Base-by-base conservation (phyloP, 345 rosid species). In the Brassica rapa region DNA sequence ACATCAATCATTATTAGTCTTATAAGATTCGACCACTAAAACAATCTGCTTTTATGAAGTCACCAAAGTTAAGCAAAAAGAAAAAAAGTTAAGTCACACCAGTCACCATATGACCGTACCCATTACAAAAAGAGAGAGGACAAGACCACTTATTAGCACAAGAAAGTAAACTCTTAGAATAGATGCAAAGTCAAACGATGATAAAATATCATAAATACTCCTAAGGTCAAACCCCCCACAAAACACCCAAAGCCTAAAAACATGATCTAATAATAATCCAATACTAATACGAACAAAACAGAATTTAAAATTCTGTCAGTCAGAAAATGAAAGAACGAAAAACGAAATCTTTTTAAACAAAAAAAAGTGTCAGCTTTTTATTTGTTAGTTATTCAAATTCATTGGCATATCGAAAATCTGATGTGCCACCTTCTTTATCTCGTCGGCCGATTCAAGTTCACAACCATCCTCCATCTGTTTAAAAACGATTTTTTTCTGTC, bases 391-490 rank as follows among this genome's bases (percentile, higher is more conserved):
- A 27, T 27, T 73, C 27, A 66, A 30, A 32, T 21, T 37, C 37
- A 27, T 27, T 27, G 29, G 29, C 29, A 27, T 35, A 35, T 35
- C 90, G 82, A 91, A 91, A 73, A 87, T 88, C 73, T 81, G 84
- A 82, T 80, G 81, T 65, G 83, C 89, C 24, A 85, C 88, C 65
- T 86, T 83, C 43, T 79, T 88, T 32, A 91, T 85, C 83, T 87
- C 90, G 35, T 86, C 89, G 4, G 83, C 87, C 4, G 92, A 83
- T 61, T 82, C 86, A 35, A 91, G 70, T 64, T 82, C 79, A 70
- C 94, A 91, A 0, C 81, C 89, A 23, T 89, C 90, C 75, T 89
- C 97, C 67, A 87, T 85, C 97, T 91, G 77, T 35, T 8, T 7
- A 35, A 35, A 35, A 35, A 35, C 41, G 41, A 35, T 19, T 35